A percentile compares a stretch with the other conserved stretches of the same genome.
Conservation (phyloP, 2,329 filamentous ascomycete species). For the Graphiopsis chlorocephala region DNA sequence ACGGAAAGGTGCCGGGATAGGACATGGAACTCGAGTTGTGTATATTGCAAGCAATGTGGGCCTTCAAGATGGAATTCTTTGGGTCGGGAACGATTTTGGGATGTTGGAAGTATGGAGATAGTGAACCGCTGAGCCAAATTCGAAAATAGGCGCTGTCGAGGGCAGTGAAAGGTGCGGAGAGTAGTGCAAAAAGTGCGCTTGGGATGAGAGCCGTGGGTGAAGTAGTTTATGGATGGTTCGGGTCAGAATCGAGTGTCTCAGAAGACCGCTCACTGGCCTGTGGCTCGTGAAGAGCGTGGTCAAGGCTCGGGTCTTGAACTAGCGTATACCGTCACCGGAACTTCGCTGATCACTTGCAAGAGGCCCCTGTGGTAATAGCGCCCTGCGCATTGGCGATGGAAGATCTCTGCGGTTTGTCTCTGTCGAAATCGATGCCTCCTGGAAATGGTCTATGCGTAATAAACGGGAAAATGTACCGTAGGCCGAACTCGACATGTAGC, state of each 20-base stretch:
- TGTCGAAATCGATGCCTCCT: slow-evolving; percentile 5
- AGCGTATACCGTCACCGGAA: slow-evolving; percentile 13
- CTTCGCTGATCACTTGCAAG: slow-evolving; percentile 13
- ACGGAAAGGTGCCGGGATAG: slow-evolving; percentile 17
- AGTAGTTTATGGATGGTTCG: slow-evolving; percentile 14
- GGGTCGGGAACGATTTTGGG: slow-evolving; percentile 2
- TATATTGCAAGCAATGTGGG: neutral
- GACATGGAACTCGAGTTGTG: slow-evolving; percentile 15
- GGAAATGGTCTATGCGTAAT: slow-evolving; percentile 9
- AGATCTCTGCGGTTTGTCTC: slow-evolving; percentile 10
- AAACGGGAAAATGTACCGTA: slow-evolving; percentile 8
- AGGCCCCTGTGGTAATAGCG: slow-evolving; percentile 16
- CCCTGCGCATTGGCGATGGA: slow-evolving; percentile 16
- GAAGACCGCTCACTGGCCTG: slow-evolving; percentile 16
- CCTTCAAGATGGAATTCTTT: neutral
- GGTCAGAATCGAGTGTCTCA: slow-evolving; percentile 17
- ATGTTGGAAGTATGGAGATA: slow-evolving; percentile 10
- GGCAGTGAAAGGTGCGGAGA: slow-evolving; percentile 8
- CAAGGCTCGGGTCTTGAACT: slow-evolving; percentile 6
- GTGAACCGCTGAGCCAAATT: slow-evolving; percentile 12
- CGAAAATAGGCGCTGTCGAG: slow-evolving; percentile 12
- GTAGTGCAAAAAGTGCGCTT: slow-evolving; percentile 5
- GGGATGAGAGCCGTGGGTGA: slow-evolving; percentile 13
- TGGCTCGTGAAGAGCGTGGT: slow-evolving; percentile 16
- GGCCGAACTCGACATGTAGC: slow-evolving; percentile 12